These are phyloP conservation scores for Sclerotinia borealis DNA, from an alignment of 2,329 filamentous ascomycete species.

Conservation along the genomic window DNA sequence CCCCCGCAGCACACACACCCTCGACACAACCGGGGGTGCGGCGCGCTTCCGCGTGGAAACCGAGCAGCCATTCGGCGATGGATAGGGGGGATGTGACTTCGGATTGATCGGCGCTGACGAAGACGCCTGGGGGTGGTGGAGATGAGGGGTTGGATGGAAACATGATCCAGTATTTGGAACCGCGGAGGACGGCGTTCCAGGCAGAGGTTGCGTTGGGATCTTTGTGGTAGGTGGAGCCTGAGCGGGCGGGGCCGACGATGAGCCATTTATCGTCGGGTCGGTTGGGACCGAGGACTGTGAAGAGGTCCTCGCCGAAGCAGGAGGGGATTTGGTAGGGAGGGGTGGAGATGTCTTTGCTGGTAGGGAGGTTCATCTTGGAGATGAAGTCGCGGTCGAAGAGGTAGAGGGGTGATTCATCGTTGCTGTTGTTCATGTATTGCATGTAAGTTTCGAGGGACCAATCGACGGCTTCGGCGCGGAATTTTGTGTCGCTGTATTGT, in stretches of 20 bases:
- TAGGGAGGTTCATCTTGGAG: conserved; percentile 70
- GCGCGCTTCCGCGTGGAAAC: conserved; percentile 80
- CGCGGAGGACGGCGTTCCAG: conserved; percentile 90
- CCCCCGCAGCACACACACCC: conserved; percentile 76
- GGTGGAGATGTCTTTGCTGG: conserved; percentile 46
- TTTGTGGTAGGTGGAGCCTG: conserved; percentile 93
- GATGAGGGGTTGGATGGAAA: conserved; percentile 61
- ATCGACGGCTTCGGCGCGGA: conserved; percentile 88
- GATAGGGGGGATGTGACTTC: conserved; percentile 91
- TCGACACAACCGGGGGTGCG: conserved; percentile 71
- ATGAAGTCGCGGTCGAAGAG: conserved; percentile 85
- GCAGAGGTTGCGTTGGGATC: conserved; percentile 68
- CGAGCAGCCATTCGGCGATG: conserved; percentile 93
- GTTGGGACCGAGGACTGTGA: conserved; percentile 68
- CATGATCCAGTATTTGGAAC: conserved; percentile 98
- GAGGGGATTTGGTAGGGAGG: conserved; percentile 67
- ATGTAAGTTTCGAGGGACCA: conserved; percentile 81
- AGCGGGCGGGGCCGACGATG: conserved; percentile 80
- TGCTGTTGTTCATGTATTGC: conserved; percentile 71
- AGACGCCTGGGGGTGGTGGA: conserved; percentile 71
- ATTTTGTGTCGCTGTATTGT: conserved; percentile 61
- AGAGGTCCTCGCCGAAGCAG: conserved; percentile 83
- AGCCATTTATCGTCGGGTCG: conserved; percentile 88
- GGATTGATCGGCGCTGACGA: conserved; percentile 79
- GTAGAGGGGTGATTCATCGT: conserved; percentile 85